Conservation (phyloP, 2,329 filamentous ascomycete genomes). For the Simplicillium aogashimaense region DNA sequence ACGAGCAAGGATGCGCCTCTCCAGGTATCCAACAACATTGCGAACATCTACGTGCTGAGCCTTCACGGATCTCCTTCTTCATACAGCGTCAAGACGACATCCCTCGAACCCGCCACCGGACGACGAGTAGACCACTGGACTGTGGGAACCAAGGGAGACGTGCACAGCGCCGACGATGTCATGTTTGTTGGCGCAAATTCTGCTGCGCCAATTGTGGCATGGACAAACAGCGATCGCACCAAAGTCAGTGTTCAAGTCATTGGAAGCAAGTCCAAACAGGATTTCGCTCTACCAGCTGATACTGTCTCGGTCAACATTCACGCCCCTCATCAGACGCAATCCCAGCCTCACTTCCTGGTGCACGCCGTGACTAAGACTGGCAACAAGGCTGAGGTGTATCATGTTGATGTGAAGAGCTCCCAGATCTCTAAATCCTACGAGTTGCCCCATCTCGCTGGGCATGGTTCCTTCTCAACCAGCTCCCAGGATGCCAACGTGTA, state of each 20-base stretch:
- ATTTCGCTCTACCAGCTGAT: conserved; percentile 38
- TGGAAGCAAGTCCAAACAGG: conserved; percentile 46
- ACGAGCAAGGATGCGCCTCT: conserved; percentile 60
- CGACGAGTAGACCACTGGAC: conserved; percentile 61
- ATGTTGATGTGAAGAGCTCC: conserved; percentile 62
- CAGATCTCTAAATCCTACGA: conserved; percentile 70
- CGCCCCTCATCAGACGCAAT: conserved; percentile 61
- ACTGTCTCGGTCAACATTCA: conserved; percentile 54
- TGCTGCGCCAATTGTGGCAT: conserved; percentile 63
- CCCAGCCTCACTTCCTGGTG: conserved; percentile 74
- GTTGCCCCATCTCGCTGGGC: conserved; percentile 59
- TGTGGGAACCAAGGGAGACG: conserved; percentile 65
- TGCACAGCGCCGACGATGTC: conserved; percentile 53
- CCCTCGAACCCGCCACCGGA: conserved; percentile 64
- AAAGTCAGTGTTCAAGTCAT: conserved; percentile 65
- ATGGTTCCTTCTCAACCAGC: conserved; percentile 70
- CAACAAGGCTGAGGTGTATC: conserved; percentile 79
- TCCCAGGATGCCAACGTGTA: conserved; percentile 74
- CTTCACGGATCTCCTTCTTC: conserved; percentile 61
- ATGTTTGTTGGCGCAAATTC: conserved; percentile 69
- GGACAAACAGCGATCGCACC: conserved; percentile 54
- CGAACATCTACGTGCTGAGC: conserved; percentile 67
- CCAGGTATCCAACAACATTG: conserved; percentile 60
- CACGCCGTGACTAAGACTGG: conserved; percentile 61
- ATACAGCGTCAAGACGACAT: conserved; percentile 66